phyloP scores from a whole-genome alignment of 352 stramenopile genomes.

The Phytopythium sindhum region DNA sequence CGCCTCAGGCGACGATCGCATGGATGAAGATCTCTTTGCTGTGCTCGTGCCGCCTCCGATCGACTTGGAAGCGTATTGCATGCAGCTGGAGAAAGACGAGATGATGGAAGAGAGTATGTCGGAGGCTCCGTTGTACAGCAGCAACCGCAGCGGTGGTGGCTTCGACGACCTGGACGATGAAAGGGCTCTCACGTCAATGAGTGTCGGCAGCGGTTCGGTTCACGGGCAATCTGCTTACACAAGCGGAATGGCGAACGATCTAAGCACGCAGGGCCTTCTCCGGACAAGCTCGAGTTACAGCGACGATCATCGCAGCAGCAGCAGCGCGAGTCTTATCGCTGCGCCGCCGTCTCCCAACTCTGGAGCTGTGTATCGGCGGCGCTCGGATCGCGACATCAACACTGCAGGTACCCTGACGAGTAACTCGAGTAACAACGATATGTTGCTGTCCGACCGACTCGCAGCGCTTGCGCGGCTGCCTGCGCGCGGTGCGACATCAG shows the following conservation, averaged over 20 bases:
- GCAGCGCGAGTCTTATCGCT: not conserved
- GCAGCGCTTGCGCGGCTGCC: conserved; percentile 29
- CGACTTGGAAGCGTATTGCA: conserved; percentile 77
- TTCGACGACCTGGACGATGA: conserved; percentile 1
- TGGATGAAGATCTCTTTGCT: conserved; percentile 80
- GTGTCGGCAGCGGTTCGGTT: conserved; percentile 1
- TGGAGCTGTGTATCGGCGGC: conserved; percentile 20
- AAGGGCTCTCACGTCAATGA: not conserved
- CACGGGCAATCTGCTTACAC: not conserved
- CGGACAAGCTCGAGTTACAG: not conserved
- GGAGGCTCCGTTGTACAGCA: conserved; percentile 2
- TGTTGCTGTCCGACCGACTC: conserved; percentile 12
- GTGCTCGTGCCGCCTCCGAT: conserved; percentile 77
- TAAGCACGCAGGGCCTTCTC: not conserved
- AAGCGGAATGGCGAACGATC: not conserved
- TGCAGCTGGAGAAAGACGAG: conserved; percentile 71
- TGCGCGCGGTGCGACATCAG: conserved; percentile 22
- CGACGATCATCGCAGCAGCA: not conserved
- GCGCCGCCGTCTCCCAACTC: conserved; percentile 16
- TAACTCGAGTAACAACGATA: conserved; percentile 7
- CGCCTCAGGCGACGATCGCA: conserved; percentile 75
- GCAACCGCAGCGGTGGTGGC: conserved; percentile 8
- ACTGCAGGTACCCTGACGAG: conserved; percentile 7
- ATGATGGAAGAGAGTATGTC: conserved; percentile 16
- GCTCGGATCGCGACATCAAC: conserved; percentile 13